Base-by-base conservation (phyloP, 108 stramenopile species). In the Cyclotella atomus region DNA sequence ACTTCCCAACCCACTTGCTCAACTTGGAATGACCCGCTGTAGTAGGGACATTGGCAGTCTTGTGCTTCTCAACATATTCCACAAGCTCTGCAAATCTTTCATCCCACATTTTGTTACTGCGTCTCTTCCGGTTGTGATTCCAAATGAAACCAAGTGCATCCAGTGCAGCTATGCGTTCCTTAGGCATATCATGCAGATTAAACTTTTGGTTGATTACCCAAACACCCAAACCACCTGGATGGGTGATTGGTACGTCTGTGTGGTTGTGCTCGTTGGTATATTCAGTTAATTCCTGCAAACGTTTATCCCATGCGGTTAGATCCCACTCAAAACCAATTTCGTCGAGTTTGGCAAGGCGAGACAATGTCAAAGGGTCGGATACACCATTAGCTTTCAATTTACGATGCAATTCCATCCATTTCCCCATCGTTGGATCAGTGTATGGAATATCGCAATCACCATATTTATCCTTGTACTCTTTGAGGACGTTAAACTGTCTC, bases 91-190 rank as follows among this genome's bases (percentile, higher is more conserved):
- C 38, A 32, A 70, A 81, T 24, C 55, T 44, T 24, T 30, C 12
- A 41, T 74, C 61, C 79, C 79, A 74, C 21, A 47, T 65, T 1
- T 47, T 60, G 34, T 80, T 46, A 25, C 47, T 69, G n/a, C 73
- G 65, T 4, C 36, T 57, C 41, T 74, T 74, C 9, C 79, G 68
- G 34, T 81, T 74, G 25, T 80, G 79, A 73, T 80, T 80, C 81
- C 81, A 82, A 35, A 82, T 68, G 32, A 82, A 82, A 6, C 81
- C 81, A 21, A 82, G 2, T 6, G 81, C 59, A 61, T 82, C 81
- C 28, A 82, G 32, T 4, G 76, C 81, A 20, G 28, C 59, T 19
- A 72, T 38, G 14, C 81, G 46, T 59, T 82, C 76, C 46, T 72
- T 65, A 1, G 70, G 59, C 81, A 82, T 82, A 32, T 77, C 71